These are phyloP conservation scores for Ailanthus altissimus DNA, from an alignment of 345 rosid species.

Conservation along the genomic window DNA sequence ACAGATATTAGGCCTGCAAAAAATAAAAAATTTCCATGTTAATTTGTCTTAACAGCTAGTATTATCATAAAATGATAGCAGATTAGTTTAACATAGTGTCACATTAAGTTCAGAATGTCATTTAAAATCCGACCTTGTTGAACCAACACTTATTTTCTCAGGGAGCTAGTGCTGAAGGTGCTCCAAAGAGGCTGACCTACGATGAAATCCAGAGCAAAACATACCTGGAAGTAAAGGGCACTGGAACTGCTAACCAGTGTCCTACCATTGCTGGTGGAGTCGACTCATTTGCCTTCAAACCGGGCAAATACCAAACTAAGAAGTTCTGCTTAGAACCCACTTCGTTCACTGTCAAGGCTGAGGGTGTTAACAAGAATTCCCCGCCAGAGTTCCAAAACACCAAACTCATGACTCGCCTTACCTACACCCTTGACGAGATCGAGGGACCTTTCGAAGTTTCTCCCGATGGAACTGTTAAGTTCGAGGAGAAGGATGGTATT, in stretches of 20 bases:
- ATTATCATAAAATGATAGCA: neutral
- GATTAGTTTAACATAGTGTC: neutral
- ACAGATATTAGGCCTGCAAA: neutral
- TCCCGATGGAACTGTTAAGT: slow-evolving; percentile 56
- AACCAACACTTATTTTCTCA: slow-evolving; percentile 15
- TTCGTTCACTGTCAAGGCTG: slow-evolving; percentile 97
- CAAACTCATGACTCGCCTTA: slow-evolving; percentile 96
- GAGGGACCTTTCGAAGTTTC: slow-evolving; percentile 95
- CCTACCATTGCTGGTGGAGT: slow-evolving; percentile 81
- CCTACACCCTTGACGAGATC: slow-evolving; percentile 94
- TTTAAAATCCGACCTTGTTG: neutral
- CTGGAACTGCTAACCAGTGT: slow-evolving; percentile 95
- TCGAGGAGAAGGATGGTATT: slow-evolving; percentile 85
- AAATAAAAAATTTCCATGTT: neutral
- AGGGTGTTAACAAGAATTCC: slow-evolving; percentile 71
- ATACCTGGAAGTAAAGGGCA: slow-evolving; percentile 92
- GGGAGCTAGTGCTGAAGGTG: slow-evolving; percentile 96
- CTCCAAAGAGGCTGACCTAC: slow-evolving; percentile 79
- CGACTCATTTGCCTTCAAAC: slow-evolving; percentile 68
- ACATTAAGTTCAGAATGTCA: neutral
- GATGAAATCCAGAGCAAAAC: slow-evolving; percentile 98
- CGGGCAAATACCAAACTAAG: slow-evolving; percentile 83
- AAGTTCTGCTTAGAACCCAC: slow-evolving; percentile 94
- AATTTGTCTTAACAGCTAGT: neutral
- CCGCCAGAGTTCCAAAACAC: slow-evolving; percentile 92